These are phyloP conservation scores for Scortechinia acanthostroma DNA, from an alignment of 2,329 filamentous ascomycete species.

Conservation along the genomic window DNA sequence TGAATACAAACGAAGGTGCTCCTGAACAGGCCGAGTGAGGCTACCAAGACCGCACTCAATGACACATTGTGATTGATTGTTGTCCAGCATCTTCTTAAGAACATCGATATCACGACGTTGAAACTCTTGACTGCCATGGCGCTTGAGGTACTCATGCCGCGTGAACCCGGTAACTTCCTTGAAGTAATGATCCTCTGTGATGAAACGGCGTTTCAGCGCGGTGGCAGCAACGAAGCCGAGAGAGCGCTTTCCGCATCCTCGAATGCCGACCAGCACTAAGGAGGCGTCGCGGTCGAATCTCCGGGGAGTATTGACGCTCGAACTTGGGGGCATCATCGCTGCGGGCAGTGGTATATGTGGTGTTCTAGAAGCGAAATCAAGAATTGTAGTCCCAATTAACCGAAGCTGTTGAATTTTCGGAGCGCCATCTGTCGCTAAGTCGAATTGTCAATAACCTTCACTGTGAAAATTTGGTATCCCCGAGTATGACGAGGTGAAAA, in stretches of 20 bases:
- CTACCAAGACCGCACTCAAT: slow-evolving; percentile 65
- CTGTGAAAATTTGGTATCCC: too few relatives aligned
- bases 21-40: slow-evolving; percentile 51
- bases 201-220: slow-evolving; percentile 55
- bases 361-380: too few relatives aligned
- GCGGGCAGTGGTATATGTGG: too few relatives aligned
- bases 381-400: too few relatives aligned
- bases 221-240: slow-evolving; percentile 68
- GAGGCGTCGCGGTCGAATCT: slow-evolving; percentile 54
- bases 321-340: background rate
- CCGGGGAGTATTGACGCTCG: too few relatives aligned
- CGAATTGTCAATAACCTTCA: too few relatives aligned
- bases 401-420: too few relatives aligned
- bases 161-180: slow-evolving; percentile 54
- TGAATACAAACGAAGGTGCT: slow-evolving; percentile 48
- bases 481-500: too few relatives aligned
- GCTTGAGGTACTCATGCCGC: slow-evolving; percentile 49
- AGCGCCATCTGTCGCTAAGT: too few relatives aligned
- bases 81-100: slow-evolving; percentile 50
- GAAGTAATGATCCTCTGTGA: slow-evolving; percentile 65
- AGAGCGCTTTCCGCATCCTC: slow-evolving; percentile 66
- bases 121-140: slow-evolving; percentile 54
- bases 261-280: slow-evolving; percentile 64
- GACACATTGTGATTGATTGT: slow-evolving; percentile 52
- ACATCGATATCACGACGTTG: slow-evolving; percentile 53